These are phyloP conservation scores for Xerocomus brunneocitrinus DNA, from an alignment of 768 basidiomycete genomes.

Conservation along the genomic window DNA sequence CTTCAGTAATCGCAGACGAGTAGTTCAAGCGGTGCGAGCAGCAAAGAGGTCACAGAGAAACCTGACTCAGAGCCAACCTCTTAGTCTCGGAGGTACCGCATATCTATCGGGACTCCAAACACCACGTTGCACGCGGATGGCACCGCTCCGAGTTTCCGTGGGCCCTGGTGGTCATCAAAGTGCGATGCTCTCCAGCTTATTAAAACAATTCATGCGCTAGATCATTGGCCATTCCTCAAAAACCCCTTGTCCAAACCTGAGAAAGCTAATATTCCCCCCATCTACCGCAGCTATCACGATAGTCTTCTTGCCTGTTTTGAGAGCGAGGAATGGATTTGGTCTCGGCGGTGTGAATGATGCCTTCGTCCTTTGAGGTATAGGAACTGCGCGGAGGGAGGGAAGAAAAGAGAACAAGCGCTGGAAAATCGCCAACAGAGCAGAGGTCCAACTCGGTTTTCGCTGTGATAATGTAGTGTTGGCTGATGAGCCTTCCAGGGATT, in stretches of 20 bases:
- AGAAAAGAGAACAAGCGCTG: slow-evolving; percentile 6
- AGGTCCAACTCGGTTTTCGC: background rate
- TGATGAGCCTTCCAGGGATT: background rate
- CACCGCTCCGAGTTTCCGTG: too few species aligned
- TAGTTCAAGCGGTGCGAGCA: too few species aligned
- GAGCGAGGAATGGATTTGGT: slow-evolving; percentile 70
- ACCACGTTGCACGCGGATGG: too few species aligned
- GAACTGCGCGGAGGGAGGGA: background rate
- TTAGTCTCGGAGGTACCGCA: too few species aligned
- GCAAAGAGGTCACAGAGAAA: too few species aligned
- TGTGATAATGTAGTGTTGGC: background rate
- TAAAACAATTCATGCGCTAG: slow-evolving; percentile 3
- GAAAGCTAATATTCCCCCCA: slow-evolving; percentile 82
- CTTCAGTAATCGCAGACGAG: too few species aligned
- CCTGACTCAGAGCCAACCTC: too few species aligned
- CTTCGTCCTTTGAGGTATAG: slow-evolving; percentile 23
- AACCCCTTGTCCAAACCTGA: slow-evolving; percentile 78
- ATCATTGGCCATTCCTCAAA: slow-evolving; percentile 83
- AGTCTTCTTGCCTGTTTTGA: slow-evolving; percentile 81
- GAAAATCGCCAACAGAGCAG: background rate
- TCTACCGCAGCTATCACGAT: slow-evolving; percentile 87
- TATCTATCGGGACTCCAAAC: too few species aligned
- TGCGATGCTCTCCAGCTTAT: too few species aligned
- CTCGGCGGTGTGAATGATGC: slow-evolving; percentile 31
- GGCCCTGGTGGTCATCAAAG: too few species aligned